Conservation (phyloP, 1,284 basidiomycete genomes). For the Xerocomus amazonicus region DNA sequence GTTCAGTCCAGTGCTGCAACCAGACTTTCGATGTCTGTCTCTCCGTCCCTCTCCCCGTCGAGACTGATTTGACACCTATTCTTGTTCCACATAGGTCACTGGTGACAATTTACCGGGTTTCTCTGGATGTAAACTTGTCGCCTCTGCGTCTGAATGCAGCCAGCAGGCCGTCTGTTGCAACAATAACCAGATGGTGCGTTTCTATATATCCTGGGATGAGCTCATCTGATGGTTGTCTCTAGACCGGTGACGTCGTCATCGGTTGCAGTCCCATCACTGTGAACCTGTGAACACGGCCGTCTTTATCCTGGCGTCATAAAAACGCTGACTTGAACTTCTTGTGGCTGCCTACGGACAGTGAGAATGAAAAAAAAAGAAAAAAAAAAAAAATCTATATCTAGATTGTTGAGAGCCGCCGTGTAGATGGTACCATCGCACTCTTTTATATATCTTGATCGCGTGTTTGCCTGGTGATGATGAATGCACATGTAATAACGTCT, state of each 20-base stretch:
- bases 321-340: slow-evolving; percentile 1
- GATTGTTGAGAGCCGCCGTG: too few relatives aligned
- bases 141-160: background rate
- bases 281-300: background rate
- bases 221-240: slow-evolving; percentile 6
- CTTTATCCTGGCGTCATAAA: too few relatives aligned
- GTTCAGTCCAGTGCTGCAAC: slow-evolving; percentile 11
- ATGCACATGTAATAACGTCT: too few relatives aligned
- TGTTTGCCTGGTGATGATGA: background rate
- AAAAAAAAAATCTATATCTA: too few relatives aligned
- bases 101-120: too few relatives aligned
- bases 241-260: slow-evolving; percentile 6
- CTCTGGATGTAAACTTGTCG: background rate
- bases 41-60: too few relatives aligned
- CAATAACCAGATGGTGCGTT: slow-evolving; percentile 6
- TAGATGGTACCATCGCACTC: too few relatives aligned
- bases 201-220: background rate
- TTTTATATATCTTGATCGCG: background rate
- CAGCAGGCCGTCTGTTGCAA: slow-evolving; percentile 15
- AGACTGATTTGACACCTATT: background rate
- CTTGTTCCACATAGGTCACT: background rate
- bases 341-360: background rate
- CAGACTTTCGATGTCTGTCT: background rate
- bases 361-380: too few relatives aligned
- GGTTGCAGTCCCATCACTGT: slow-evolving; percentile 1